These are phyloP conservation scores for Cruciata laevipes DNA, from an alignment of 257 asterid species.

Conservation along the genomic window DNA sequence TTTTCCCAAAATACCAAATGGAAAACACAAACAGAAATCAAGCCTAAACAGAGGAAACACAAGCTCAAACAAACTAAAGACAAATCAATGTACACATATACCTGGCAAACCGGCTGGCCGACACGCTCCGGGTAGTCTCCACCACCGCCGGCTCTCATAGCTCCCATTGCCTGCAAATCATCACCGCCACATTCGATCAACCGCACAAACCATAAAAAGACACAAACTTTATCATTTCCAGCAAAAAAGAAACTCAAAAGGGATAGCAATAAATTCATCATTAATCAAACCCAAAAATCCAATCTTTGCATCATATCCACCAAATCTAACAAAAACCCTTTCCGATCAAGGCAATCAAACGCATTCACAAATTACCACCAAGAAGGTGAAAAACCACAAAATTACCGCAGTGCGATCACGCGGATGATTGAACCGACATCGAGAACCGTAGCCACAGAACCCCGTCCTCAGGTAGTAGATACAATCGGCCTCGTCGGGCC, in stretches of 20 bases:
- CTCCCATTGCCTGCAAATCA: conserved; percentile 53
- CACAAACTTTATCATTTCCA: conserved; percentile 16
- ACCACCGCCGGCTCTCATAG: conserved; percentile 53
- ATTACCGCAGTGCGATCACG: conserved; percentile 58
- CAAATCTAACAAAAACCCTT: conserved; percentile 22
- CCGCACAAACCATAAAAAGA: conserved; percentile 23
- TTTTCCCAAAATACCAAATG: background rate
- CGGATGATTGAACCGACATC: conserved; percentile 98
- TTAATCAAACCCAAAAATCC: conserved; percentile 7
- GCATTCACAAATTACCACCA: conserved; percentile 13
- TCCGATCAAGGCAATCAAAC: conserved; percentile 19
- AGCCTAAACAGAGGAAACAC: background rate
- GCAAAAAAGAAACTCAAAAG: background rate
- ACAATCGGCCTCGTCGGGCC: conserved; percentile 84
- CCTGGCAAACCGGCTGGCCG: conserved; percentile 86
- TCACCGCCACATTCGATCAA: conserved; percentile 16
- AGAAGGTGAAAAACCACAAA: background rate
- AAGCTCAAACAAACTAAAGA: background rate
- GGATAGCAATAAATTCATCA: background rate
- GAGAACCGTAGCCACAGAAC: conserved; percentile 75
- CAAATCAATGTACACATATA: conserved; percentile 13
- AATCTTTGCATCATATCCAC: conserved; percentile 10
- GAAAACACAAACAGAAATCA: background rate
- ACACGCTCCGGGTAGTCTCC: conserved; percentile 71
- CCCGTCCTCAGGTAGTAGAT: conserved; percentile 87